phyloP scores from a whole-genome alignment of 108 stramenopile species.

The Hondaea fermentalgiana region DNA sequence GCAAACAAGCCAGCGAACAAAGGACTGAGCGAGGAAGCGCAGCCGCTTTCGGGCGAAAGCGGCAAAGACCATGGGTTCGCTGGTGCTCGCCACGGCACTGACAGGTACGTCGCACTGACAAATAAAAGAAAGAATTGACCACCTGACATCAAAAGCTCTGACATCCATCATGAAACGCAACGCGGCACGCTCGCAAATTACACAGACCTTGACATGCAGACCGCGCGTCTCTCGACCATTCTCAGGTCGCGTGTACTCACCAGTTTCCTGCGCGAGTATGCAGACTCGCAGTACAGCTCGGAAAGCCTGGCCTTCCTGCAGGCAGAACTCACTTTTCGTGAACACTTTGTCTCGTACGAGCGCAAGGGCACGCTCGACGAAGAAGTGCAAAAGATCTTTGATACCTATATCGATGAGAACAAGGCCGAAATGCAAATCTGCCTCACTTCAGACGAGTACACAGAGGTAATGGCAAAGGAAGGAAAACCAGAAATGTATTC shows the following conservation, averaged over 20 bases:
- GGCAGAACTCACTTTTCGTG: not conserved
- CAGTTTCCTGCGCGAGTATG: not conserved
- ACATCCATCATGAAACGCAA: too few species aligned
- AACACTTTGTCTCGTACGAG: not conserved
- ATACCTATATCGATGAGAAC: not conserved
- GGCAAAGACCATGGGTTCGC: not conserved
- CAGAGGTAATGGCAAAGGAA: not conserved
- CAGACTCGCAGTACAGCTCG: not conserved
- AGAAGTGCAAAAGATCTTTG: not conserved
- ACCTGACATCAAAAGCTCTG: too few species aligned
- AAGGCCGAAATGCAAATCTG: not conserved
- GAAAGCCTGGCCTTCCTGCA: slow-evolving; percentile 12
- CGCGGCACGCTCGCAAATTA: too few species aligned
- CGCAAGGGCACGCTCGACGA: not conserved
- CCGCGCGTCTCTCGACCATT: not conserved
- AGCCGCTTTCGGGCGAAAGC: too few species aligned
- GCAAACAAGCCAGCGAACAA: too few species aligned
- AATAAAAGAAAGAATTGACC: too few species aligned
- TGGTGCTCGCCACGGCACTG: not conserved
- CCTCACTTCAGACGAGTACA: not conserved
- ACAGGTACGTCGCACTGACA: too few species aligned
- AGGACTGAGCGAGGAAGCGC: too few species aligned
- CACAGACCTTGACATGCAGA: not conserved
- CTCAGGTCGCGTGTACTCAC: not conserved
- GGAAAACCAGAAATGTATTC: not conserved